Conservation (phyloP, 352 stramenopile genomes). For the Globisporangium sylvaticum region DNA sequence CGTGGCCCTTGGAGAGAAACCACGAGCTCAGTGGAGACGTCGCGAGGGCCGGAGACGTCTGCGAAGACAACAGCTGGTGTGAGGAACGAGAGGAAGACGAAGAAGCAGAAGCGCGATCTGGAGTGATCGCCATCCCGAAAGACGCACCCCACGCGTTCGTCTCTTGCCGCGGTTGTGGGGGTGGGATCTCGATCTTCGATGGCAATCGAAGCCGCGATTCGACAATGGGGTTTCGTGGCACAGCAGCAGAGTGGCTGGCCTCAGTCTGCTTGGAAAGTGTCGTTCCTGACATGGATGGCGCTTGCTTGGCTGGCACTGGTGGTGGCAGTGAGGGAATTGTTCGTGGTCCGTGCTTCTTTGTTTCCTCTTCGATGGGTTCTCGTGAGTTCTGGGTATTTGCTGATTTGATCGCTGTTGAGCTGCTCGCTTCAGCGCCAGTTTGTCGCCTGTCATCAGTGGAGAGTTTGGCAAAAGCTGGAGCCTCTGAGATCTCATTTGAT, state of each 20-base stretch:
- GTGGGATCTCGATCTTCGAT: neutral
- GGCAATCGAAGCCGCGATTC: neutral
- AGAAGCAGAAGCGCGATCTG: neutral
- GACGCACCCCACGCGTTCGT: slow-evolving; percentile 11
- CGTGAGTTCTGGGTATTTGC: neutral
- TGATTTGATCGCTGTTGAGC: neutral
- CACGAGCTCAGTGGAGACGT: slow-evolving; percentile 21
- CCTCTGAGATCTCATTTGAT: neutral
- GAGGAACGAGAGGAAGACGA: neutral
- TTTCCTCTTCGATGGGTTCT: neutral
- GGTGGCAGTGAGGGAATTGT: neutral
- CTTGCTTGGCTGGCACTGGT: neutral
- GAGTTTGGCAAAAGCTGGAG: neutral
- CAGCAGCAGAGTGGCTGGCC: neutral
- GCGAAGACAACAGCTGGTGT: neutral
- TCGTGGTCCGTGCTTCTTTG: neutral
- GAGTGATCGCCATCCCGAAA: slow-evolving; percentile 9
- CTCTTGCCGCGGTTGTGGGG: slow-evolving; percentile 6
- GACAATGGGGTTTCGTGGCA: neutral
- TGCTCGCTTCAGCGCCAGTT: neutral
- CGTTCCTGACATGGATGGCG: neutral
- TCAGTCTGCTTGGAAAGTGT: neutral
- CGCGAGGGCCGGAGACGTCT: neutral
- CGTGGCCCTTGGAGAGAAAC: slow-evolving; percentile 24
- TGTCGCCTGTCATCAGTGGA: neutral